Percentiles rank a stretch among this genome's conserved stretches.
Conservation (phyloP, 371 early-diverging fungal genomes). For the Actinomortierella wolfii region DNA sequence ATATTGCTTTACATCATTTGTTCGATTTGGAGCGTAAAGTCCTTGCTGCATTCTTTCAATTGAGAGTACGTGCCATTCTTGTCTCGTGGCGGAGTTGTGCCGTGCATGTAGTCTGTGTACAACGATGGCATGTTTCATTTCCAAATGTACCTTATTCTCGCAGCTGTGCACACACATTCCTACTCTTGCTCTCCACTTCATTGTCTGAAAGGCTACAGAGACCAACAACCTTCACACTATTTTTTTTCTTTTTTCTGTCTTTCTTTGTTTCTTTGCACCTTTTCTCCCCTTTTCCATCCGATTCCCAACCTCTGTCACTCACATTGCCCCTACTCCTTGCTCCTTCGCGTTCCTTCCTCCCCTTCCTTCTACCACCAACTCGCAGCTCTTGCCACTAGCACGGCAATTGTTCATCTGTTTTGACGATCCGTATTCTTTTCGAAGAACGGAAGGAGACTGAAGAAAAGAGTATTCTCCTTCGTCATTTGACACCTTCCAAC, state of each 20-base stretch:
- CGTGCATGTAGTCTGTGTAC: too few species aligned
- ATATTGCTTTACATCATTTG: too few species aligned
- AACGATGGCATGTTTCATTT: too few species aligned
- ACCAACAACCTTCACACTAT: not conserved
- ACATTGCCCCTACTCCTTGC: not conserved
- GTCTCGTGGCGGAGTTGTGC: not conserved
- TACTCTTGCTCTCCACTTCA: too few species aligned
- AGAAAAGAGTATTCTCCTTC: not conserved
- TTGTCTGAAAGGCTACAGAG: not conserved
- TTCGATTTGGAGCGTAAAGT: too few species aligned
- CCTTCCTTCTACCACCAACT: not conserved
- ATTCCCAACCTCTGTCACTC: not conserved
- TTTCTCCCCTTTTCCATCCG: too few species aligned
- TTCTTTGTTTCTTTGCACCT: not conserved
- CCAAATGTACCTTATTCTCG: too few species aligned
- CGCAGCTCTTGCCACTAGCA: not conserved
- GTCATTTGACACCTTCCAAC: not conserved
- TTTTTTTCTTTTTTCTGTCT: slow-evolving; percentile 4
- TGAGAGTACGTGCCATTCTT: not conserved
- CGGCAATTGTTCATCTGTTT: not conserved
- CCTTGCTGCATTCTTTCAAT: not conserved
- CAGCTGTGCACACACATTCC: too few species aligned
- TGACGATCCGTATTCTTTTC: not conserved
- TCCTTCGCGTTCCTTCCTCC: not conserved
- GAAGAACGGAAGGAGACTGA: not conserved